Base-by-base conservation (phyloP, 2,329 filamentous ascomycete species). In the Mariannaea elegans region DNA sequence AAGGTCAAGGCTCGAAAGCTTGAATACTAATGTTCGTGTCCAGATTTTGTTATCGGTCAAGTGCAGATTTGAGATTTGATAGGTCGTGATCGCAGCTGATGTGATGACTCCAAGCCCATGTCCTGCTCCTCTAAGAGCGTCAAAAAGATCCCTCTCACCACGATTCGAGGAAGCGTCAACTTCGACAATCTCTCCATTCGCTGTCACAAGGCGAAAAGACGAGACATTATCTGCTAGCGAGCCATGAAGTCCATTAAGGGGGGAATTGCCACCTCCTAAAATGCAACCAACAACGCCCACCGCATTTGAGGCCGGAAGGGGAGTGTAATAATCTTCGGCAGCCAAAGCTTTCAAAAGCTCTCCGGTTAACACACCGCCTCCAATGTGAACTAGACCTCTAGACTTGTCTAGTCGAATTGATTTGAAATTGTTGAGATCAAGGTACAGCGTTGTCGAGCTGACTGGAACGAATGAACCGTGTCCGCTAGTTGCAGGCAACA, bases 101-200 rank as follows among this genome's bases (percentile, higher is more conserved):
- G 70, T 72, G 9, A 78, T 65, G 5, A 76, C 66, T 2, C 73
- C 71, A 0, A 78, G 51, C 0, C 76, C 76, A 19, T 74, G 73
- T 1, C 76, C 76, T 6, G 71, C 75, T 2, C 76, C 76, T 14
- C 74, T 65, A 1, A 78, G 62, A 2, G 65, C 65, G 9, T 73
- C 60, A 61, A 74, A 78, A 0, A 78, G 59, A 1, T 56, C 55
- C 7, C 64, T 63, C 2, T 76, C 72, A 2, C 70, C 68, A 1
- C 60, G 66, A 5, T n/a, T n/a, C 0, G 53, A 59, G 0, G 65
- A 57, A 2, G 57, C 19, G 14, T 51, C 59, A 0, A 73, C 51
- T 1, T 70, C 61, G 0, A 71, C 3, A 0, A 62, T 3, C 0
- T 65, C 48, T 0, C 69, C 68, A 3, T 45, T 23, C 2, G 67